Evolutionary conservation across 768 basidiomycete genomes (phyloP), one percentile per base, ranked within the genome.

Genomic region (Collybia sordida): DNA sequence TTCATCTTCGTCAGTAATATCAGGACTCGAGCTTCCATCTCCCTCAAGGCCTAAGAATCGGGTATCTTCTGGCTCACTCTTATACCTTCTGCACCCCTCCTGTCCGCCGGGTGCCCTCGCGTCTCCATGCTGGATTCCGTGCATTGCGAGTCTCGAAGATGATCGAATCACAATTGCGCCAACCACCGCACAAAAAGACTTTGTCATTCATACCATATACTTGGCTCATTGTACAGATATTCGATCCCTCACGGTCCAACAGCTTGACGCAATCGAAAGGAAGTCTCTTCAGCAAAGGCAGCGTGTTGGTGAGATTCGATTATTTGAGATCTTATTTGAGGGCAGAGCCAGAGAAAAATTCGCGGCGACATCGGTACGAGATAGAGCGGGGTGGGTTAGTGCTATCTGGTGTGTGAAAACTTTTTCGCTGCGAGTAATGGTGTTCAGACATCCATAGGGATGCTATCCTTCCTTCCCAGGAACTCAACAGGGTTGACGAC

Each of bases 351-450:
- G 65, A 46, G 83, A 88, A 59, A 79, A 72, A 47, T 88, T 90
- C 61, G 87, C 85, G 0, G 81, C 79, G 2, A 63, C 69, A 8
- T 81, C 81, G 18, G 76, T 81, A 22, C 73, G 77, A 51, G 85
- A 86, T 49, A 72, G 88, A 44, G 86, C 86, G 3, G 76, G 75
- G 7, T 90, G 88, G 88, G 77, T 90, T 43, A 85, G 83, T 57
- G 79, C 83, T 3, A 80, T 90, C 41, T 90, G 88, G 88, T 88
- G 62, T 31, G 31, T 59, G 73, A 61, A 25, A 42, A 46, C 27
- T 27, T 22, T 42, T 27, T 42, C 18, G 47, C 45, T 46, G 8
- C n/a, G 25, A 31, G 14, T 31, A 40, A n/a, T 35, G 49, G 37
- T 18, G 38, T 36, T 44, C 31, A 34, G 12, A 11, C 6, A 21